A percentile compares a stretch with the other conserved stretches of the same genome.
Evolutionary conservation across 2,329 filamentous ascomycete species (phyloP).

Genomic region (Cladophialophora exuberans): DNA sequence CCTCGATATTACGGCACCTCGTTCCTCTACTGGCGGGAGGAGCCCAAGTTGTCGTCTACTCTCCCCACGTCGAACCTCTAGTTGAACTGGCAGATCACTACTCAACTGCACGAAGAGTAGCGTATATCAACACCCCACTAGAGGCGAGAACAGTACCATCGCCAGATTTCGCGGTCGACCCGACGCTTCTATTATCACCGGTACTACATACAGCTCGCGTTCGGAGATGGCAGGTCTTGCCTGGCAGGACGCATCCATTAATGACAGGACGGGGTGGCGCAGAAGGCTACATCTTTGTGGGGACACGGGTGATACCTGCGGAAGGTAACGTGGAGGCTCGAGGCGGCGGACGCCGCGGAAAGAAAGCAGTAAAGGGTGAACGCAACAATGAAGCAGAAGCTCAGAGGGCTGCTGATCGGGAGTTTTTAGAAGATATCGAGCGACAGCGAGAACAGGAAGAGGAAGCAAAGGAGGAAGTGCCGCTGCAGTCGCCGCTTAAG

Average conservation of each 20-base stretch:
- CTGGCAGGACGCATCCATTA: slow-evolving; percentile 86
- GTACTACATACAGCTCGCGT: slow-evolving; percentile 79
- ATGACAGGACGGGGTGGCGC: slow-evolving; percentile 89
- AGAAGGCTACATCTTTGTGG: slow-evolving; percentile 89
- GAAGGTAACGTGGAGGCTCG: slow-evolving; percentile 77
- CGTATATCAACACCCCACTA: slow-evolving; percentile 56
- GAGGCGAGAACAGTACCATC: slow-evolving; percentile 38
- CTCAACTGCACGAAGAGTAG: slow-evolving; percentile 75
- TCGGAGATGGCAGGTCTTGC: slow-evolving; percentile 85
- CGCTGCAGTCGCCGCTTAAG: slow-evolving; percentile 27
- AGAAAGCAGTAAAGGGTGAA: slow-evolving; percentile 52
- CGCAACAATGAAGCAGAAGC: not conserved
- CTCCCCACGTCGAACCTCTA: slow-evolving; percentile 77
- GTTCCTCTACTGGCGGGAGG: slow-evolving; percentile 83
- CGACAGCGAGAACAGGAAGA: too few species aligned
- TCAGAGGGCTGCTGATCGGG: not conserved
- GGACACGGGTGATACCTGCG: slow-evolving; percentile 76
- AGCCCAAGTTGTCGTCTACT: slow-evolving; percentile 84
- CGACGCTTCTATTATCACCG: slow-evolving; percentile 77
- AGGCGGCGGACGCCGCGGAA: slow-evolving; percentile 61
- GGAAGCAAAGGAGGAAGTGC: slow-evolving; percentile 15
- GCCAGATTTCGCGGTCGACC: slow-evolving; percentile 84
- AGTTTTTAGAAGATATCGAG: not conserved
- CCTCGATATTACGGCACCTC: slow-evolving; percentile 72
- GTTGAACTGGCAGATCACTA: slow-evolving; percentile 80